phyloP scores from a whole-genome alignment of 805 yeast species.

The Candida ovalis region DNA sequence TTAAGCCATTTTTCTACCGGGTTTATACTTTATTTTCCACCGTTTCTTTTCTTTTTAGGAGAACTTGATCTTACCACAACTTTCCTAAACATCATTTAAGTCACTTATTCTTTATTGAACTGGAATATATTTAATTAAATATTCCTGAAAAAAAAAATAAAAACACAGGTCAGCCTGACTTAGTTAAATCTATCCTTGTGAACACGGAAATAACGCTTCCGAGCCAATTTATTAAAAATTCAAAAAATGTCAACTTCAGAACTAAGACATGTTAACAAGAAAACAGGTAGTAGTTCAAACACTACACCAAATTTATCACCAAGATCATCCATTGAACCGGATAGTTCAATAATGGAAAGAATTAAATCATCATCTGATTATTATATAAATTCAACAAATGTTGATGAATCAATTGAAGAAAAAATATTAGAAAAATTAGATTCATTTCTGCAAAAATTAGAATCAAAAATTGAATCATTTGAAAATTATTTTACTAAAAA shows the following conservation, averaged over 20 bases:
- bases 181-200: too few species aligned
- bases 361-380: conserved; percentile 8
- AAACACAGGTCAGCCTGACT: too few species aligned
- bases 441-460: conserved; percentile 25
- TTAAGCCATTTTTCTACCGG: too few species aligned
- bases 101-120: too few species aligned
- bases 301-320: neutral
- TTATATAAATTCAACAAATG: conserved; percentile 1
- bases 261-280: neutral
- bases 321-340: conserved; percentile 8
- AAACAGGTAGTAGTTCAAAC: neutral
- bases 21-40: too few species aligned
- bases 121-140: too few species aligned
- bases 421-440: conserved; percentile 27
- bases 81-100: too few species aligned
- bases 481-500: conserved; percentile 26
- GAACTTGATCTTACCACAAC: too few species aligned
- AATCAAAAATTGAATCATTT: conserved; percentile 24
- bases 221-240: too few species aligned
- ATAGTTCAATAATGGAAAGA: conserved; percentile 14
- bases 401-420: conserved; percentile 24
- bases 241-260: neutral
- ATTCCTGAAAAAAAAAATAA: too few species aligned
- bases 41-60: too few species aligned
- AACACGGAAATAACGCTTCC: too few species aligned